A percentile compares a stretch with the other conserved stretches of the same genome.
phyloP scores from a whole-genome alignment of 2,329 filamentous ascomycete species.

The Bipolaris victoriae region DNA sequence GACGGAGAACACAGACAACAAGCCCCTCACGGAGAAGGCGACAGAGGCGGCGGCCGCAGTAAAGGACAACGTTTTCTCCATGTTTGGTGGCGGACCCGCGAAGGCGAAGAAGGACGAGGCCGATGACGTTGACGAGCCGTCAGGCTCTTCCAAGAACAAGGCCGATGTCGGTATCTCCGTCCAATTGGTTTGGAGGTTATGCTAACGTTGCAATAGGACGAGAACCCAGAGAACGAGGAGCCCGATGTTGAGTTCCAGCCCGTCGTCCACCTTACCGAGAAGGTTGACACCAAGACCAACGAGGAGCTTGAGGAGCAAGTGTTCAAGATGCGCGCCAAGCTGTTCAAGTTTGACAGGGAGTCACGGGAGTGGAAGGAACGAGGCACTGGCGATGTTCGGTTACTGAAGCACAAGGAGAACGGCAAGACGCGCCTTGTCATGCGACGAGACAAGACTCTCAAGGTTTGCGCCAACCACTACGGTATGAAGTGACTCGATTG shows the following conservation, averaged over 20 bases:
- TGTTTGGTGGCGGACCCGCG: conserved; percentile 98
- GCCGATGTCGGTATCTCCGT: conserved; percentile 50
- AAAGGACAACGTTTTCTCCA: conserved; percentile 80
- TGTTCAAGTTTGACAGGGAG: conserved; percentile 96
- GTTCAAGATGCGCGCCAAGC: conserved; percentile 99
- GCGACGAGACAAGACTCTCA: conserved; percentile 99
- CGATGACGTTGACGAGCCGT: conserved; percentile 75
- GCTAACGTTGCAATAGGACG: conserved; percentile 58
- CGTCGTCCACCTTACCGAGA: conserved; percentile 93
- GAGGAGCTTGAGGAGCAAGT: conserved; percentile 96
- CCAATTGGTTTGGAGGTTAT: not conserved
- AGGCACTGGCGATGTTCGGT: conserved; percentile 91
- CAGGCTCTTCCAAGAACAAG: conserved; percentile 71
- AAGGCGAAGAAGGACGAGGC: conserved; percentile 89
- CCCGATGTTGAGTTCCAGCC: conserved; percentile 97
- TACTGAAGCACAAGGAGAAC: conserved; percentile 99
- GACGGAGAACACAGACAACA: conserved; percentile 55
- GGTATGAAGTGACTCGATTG: conserved; percentile 63
- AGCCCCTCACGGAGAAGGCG: conserved; percentile 53
- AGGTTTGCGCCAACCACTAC: conserved; percentile 99
- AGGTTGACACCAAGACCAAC: conserved; percentile 96
- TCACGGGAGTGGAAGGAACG: conserved; percentile 98
- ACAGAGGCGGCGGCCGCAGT: conserved; percentile 50
- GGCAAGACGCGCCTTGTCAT: conserved; percentile 97
- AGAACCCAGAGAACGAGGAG: conserved; percentile 84